Evolutionary conservation across 2,329 filamentous ascomycete species (phyloP).

Genomic region (Harringtonia lauricola): DNA sequence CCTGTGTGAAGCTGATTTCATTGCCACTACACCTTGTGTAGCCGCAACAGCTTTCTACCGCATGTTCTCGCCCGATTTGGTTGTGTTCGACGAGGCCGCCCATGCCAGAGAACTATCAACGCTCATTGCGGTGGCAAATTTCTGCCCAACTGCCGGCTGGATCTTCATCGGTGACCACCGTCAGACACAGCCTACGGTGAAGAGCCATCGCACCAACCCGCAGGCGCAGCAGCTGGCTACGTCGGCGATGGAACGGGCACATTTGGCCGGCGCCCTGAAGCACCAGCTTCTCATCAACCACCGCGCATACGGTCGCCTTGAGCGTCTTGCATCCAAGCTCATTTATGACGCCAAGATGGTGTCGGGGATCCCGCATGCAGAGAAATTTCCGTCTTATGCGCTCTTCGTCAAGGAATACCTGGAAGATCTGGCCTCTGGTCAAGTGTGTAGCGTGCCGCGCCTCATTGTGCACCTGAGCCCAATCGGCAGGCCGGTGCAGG

Average conservation of each 20-base stretch:
- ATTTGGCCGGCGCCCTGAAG: conserved; percentile 11
- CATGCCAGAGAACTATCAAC: conserved; percentile 34
- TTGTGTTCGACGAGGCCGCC: conserved; percentile 67
- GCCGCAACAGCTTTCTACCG: conserved; percentile 24
- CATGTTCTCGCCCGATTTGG: conserved; percentile 67
- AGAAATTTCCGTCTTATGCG: conserved; percentile 9
- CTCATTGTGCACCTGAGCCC: conserved; percentile 19
- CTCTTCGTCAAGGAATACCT: conserved; percentile 12
- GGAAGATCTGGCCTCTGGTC: conserved; percentile 6
- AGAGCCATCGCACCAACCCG: conserved; percentile 8
- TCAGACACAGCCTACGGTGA: conserved; percentile 30
- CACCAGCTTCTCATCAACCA: conserved; percentile 19
- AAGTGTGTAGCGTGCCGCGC: conserved; percentile 21
- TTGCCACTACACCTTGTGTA: conserved; percentile 35
- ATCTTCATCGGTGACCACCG: conserved; percentile 35
- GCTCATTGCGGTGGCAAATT: conserved; percentile 32
- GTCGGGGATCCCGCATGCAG: conserved; percentile 14
- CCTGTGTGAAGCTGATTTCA: conserved; percentile 27
- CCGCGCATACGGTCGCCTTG: conserved; percentile 18
- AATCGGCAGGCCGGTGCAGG: conserved; percentile 9
- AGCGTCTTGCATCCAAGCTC: conserved; percentile 28
- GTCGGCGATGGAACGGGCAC: conserved; percentile 17
- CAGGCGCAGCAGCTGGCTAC: conserved; percentile 13
- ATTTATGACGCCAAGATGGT: conserved; percentile 30
- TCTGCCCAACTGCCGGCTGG: conserved; percentile 27